Evolutionary conservation across 2,329 filamentous ascomycete species (phyloP).

Genomic region (Didymella pinodella): DNA sequence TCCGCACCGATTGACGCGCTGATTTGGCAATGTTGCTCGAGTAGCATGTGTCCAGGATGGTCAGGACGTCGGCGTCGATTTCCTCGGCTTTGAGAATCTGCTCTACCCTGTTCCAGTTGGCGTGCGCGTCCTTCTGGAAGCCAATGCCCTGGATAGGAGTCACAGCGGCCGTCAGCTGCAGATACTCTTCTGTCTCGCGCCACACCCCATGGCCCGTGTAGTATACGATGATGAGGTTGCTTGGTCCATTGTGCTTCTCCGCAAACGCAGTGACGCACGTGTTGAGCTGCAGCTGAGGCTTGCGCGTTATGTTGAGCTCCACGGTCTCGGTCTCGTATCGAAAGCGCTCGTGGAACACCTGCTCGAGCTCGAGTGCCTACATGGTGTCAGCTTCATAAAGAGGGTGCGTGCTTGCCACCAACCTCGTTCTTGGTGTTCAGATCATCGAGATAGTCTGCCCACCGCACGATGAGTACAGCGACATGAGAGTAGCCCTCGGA

Average conservation of each 20-base stretch:
- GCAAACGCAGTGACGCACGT: constrained; percentile 40
- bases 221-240: constrained; percentile 50
- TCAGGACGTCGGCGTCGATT: constrained; percentile 47
- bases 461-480: constrained; percentile 49
- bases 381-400: too few relatives aligned
- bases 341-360: constrained; percentile 41
- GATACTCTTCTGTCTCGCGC: constrained; percentile 27
- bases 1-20: constrained; percentile 31
- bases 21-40: constrained; percentile 47
- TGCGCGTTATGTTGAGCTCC: constrained; percentile 42
- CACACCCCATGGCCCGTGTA: constrained; percentile 51
- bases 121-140: constrained; percentile 37
- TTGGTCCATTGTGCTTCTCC: constrained; percentile 38
- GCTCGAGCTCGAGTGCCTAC: constrained; percentile 42
- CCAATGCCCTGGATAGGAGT: constrained; percentile 28
- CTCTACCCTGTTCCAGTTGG: constrained; percentile 49
- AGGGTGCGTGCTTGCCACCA: too few relatives aligned
- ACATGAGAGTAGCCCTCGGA: constrained; percentile 47
- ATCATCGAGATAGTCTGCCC: constrained; percentile 47
- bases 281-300: constrained; percentile 48
- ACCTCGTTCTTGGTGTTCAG: not conserved
- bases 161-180: constrained; percentile 38
- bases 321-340: constrained; percentile 43
- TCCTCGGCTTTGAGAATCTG: constrained; percentile 37
- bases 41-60: constrained; percentile 52